Evolutionary conservation across 2,329 filamentous ascomycete species (phyloP).

Genomic region (Hirsutella rhossiliensis): DNA sequence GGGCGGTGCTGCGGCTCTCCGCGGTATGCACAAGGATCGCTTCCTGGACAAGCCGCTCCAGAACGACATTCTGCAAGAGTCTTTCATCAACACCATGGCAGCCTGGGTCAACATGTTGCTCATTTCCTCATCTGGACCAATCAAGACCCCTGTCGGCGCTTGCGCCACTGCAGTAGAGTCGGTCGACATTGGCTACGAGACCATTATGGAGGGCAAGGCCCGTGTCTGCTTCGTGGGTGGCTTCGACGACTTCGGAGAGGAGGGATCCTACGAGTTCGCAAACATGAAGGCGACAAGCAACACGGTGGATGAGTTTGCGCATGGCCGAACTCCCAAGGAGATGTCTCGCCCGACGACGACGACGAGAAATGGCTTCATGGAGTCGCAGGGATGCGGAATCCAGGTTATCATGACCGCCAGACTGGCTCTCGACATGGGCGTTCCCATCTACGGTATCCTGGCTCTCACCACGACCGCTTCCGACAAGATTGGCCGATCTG

Average conservation of each 20-base stretch:
- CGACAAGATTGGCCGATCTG: slow-evolving; percentile 97
- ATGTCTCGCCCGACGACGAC: slow-evolving; percentile 98
- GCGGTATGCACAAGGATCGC: slow-evolving; percentile 97
- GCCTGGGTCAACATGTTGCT: slow-evolving; percentile 99
- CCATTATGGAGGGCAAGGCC: slow-evolving; percentile 96
- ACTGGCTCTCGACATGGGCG: slow-evolving; percentile 94
- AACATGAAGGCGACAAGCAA: slow-evolving; percentile 99
- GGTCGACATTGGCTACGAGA: slow-evolving; percentile 94
- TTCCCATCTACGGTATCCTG: slow-evolving; percentile 91
- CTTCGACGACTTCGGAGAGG: slow-evolving; percentile 98
- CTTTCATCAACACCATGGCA: slow-evolving; percentile 99
- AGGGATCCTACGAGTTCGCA: slow-evolving; percentile 98
- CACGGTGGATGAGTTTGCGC: slow-evolving; percentile 88
- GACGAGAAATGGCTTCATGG: slow-evolving; percentile 97
- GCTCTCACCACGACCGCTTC: slow-evolving; percentile 92
- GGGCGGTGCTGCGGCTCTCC: slow-evolving; percentile 82
- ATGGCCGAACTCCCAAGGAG: slow-evolving; percentile 88
- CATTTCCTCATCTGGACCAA: slow-evolving; percentile 90
- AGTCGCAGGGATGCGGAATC: slow-evolving; percentile 96
- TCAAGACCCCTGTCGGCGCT: slow-evolving; percentile 96
- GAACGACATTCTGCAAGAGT: slow-evolving; percentile 98
- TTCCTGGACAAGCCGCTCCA: slow-evolving; percentile 95
- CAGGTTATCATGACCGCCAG: slow-evolving; percentile 97
- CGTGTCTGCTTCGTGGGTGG: slow-evolving; percentile 95
- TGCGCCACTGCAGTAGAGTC: slow-evolving; percentile 97